These are phyloP conservation scores for Furcasterigmium sp. DNA, from an alignment of 2,329 filamentous ascomycete genomes.

Conservation along the genomic window DNA sequence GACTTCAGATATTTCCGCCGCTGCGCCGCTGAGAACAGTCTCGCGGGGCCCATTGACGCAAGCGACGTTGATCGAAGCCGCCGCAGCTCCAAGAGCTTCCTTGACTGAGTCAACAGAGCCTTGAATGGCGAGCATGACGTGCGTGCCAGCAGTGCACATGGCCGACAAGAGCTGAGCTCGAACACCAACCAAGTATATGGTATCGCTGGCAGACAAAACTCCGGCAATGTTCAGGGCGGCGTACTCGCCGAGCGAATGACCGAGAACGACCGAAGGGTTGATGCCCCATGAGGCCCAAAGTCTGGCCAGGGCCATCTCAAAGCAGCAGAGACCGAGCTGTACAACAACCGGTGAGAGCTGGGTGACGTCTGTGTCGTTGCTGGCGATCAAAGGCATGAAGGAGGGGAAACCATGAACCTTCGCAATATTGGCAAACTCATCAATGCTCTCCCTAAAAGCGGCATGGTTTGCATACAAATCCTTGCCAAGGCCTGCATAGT, in stretches of 20 bases:
- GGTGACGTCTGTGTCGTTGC: slow-evolving; percentile 32
- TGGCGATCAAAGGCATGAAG: slow-evolving; percentile 45
- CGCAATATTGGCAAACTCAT: slow-evolving; percentile 51
- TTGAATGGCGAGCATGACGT: slow-evolving; percentile 50
- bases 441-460: slow-evolving; percentile 45
- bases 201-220: slow-evolving; percentile 64
- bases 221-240: slow-evolving; percentile 67
- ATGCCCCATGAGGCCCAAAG: slow-evolving; percentile 55
- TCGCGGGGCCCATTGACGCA: slow-evolving; percentile 74
- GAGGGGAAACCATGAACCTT: slow-evolving; percentile 48
- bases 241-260: slow-evolving; percentile 68
- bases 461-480: slow-evolving; percentile 42
- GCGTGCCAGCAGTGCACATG: slow-evolving; percentile 60
- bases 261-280: slow-evolving; percentile 48
- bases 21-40: slow-evolving; percentile 59
- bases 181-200: slow-evolving; percentile 65
- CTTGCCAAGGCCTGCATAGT: slow-evolving; percentile 45
- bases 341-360: slow-evolving; percentile 44
- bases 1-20: slow-evolving; percentile 36
- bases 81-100: slow-evolving; percentile 40
- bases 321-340: slow-evolving; percentile 48
- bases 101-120: slow-evolving; percentile 46
- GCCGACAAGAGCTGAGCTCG: slow-evolving; percentile 61
- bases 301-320: slow-evolving; percentile 52
- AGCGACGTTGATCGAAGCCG: slow-evolving; percentile 44